Conservation (phyloP, 2,329 filamentous ascomycete species). For the Nigrospora oryzae region DNA sequence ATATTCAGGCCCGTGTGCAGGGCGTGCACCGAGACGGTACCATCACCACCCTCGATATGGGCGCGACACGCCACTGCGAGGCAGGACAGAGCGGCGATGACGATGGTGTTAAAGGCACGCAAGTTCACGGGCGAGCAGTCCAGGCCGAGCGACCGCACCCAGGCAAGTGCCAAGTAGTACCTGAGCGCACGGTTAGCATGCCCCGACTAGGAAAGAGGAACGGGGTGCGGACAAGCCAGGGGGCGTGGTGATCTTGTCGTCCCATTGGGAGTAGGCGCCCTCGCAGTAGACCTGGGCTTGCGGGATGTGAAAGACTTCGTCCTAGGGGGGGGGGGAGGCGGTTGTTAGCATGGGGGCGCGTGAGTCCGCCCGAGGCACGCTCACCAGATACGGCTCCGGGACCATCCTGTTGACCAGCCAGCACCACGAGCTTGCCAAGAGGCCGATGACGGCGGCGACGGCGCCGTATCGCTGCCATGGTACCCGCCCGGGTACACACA, state of each 20-base stretch:
- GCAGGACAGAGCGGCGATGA: constrained; percentile 31
- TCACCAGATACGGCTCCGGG: constrained; percentile 46
- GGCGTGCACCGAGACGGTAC: constrained; percentile 25
- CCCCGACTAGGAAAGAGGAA: not conserved
- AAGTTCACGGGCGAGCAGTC: constrained; percentile 33
- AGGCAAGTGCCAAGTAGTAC: constrained; percentile 31
- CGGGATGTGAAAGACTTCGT: constrained; percentile 82
- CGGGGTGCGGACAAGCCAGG: constrained; percentile 61
- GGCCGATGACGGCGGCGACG: constrained; percentile 3
- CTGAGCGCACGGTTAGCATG: constrained; percentile 4
- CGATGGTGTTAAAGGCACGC: constrained; percentile 38
- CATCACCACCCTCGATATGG: constrained; percentile 23
- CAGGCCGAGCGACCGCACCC: constrained; percentile 20
- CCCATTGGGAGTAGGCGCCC: constrained; percentile 70
- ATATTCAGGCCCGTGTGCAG: constrained; percentile 68
- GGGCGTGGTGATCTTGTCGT: constrained; percentile 95
- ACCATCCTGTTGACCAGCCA: constrained; percentile 28
- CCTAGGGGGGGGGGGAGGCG: constrained; percentile 37
- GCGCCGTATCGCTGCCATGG: not conserved
- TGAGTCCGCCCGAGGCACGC: not conserved
- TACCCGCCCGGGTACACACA: not conserved
- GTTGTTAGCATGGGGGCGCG: not conserved
- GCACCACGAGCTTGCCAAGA: constrained; percentile 27
- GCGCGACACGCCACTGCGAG: constrained; percentile 43
- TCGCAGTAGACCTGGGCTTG: constrained; percentile 84